These are phyloP conservation scores for Lactarius akahatsu DNA, from an alignment of 768 basidiomycete species.

Conservation along the genomic window DNA sequence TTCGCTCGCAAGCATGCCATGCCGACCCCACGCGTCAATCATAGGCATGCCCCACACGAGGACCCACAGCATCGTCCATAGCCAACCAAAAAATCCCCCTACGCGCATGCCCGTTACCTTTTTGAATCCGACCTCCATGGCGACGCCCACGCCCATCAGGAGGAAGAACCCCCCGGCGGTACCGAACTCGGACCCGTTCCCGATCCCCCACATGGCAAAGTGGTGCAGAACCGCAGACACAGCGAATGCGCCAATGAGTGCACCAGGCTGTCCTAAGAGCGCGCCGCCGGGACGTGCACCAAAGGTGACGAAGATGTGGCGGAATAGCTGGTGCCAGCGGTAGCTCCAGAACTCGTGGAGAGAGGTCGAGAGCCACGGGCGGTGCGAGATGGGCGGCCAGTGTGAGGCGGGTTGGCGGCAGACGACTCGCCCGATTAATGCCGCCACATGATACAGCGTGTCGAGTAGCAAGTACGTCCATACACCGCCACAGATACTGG, in stretches of 20 bases:
- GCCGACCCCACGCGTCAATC: constrained; percentile 16
- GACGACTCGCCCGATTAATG: constrained; percentile 13
- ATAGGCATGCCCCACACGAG: neutral
- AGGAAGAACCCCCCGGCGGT: constrained; percentile 55
- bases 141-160: constrained; percentile 27
- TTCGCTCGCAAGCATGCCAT: constrained; percentile 13
- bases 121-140: constrained; percentile 51
- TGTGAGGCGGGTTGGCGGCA: too few species aligned
- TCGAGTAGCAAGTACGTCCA: constrained; percentile 21
- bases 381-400: too few species aligned
- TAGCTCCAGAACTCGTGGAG: constrained; percentile 41
- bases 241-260: constrained; percentile 52
- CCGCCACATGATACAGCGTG: constrained; percentile 27
- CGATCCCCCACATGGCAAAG: constrained; percentile 58
- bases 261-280: constrained; percentile 35
- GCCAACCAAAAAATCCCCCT: constrained; percentile 47
- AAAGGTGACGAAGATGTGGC: constrained; percentile 37
- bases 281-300: constrained; percentile 37
- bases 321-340: constrained; percentile 19
- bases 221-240: constrained; percentile 60
- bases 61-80: constrained; percentile 48
- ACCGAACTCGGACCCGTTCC: constrained; percentile 48
- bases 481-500: constrained; percentile 15
- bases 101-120: constrained; percentile 45
- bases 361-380: constrained; percentile 33